Base-by-base conservation (phyloP, 1,139 yeast species). In the Chernovozyma sophiae-reginae region DNA sequence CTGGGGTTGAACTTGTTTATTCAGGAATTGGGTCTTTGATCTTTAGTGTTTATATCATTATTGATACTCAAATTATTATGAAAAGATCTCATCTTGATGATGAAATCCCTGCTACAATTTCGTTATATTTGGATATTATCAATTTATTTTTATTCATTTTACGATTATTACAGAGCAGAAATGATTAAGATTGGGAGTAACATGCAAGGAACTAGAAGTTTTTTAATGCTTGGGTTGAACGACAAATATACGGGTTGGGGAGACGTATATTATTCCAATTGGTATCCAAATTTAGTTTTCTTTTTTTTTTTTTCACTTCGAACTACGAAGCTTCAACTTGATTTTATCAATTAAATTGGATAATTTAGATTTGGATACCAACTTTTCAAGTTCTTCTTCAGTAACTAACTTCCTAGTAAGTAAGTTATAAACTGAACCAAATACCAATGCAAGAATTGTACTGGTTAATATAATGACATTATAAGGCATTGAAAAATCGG, bases 401-500 rank as follows among this genome's bases (percentile, higher is more conserved):
- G 95, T 79, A 1, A 89, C 81, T 6, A 86, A 77, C 49, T 79
- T 74, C 52, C 90, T 86, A 16, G 83, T 79, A 31, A 92, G 56
- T 40, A 90, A 65, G 51, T 92, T 90, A 64, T 81, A 89, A 7
- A 90, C 54, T 0, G 94, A 78, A 3, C 98, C 98, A 63, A 90
- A 92, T 0, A 92, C 81, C 43, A 92, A 65, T 0, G 98, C 90
- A 85, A 92, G 84, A 10, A 89, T 84, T 0, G 98, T 94, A 18
- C 96, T 86, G 0, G 97, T 86, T 45, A 94, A 69, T 34, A 94
- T 94, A 42, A 94, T 92, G 33, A 94, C 99, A 53, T 94, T 94
- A 57, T 94, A 94, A 1, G 98, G 98, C 99, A 94, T 94, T 42
- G 96, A 86, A 60, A 94, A 94, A 65, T 94, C 99, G 0, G 99